phyloP scores from a whole-genome alignment of 805 yeast genomes.

The Allodekkera sacchari region DNA sequence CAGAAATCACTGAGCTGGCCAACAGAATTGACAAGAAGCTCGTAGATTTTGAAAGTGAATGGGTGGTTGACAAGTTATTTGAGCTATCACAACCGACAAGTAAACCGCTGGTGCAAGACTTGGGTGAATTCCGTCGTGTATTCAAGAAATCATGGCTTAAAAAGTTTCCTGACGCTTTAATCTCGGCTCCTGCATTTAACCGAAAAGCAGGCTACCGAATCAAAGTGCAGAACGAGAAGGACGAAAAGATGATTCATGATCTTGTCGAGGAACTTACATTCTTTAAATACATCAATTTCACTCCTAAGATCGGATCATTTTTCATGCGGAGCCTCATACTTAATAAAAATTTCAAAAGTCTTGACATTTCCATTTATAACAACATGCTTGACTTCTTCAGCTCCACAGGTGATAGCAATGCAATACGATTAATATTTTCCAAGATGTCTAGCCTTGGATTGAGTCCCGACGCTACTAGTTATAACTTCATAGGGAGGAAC shows the following conservation, averaged over 20 bases:
- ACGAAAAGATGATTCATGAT: constrained; percentile 4
- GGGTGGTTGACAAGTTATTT: too few species aligned
- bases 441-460: constrained; percentile 25
- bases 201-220: constrained; percentile 4
- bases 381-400: constrained; percentile 29
- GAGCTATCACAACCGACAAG: too few species aligned
- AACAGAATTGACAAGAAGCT: too few species aligned
- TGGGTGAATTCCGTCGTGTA: constrained; percentile 3
- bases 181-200: constrained; percentile 3
- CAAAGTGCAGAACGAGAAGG: not conserved
- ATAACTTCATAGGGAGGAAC: constrained; percentile 16
- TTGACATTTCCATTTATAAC: constrained; percentile 8
- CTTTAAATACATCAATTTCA: constrained; percentile 11
- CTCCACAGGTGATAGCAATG: constrained; percentile 29
- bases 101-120: too few species aligned
- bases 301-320: constrained; percentile 9
- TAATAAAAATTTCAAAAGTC: constrained; percentile 3
- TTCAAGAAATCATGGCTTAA: constrained; percentile 11
- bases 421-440: constrained; percentile 30
- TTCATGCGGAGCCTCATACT: constrained; percentile 8
- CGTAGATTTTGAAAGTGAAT: too few species aligned
- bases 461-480: constrained; percentile 14
- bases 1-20: too few species aligned
- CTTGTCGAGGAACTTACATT: constrained; percentile 10
- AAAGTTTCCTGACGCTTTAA: not conserved